Base-by-base conservation (phyloP, 2,329 filamentous ascomycete genomes). In the Calonectria naviculata region DNA sequence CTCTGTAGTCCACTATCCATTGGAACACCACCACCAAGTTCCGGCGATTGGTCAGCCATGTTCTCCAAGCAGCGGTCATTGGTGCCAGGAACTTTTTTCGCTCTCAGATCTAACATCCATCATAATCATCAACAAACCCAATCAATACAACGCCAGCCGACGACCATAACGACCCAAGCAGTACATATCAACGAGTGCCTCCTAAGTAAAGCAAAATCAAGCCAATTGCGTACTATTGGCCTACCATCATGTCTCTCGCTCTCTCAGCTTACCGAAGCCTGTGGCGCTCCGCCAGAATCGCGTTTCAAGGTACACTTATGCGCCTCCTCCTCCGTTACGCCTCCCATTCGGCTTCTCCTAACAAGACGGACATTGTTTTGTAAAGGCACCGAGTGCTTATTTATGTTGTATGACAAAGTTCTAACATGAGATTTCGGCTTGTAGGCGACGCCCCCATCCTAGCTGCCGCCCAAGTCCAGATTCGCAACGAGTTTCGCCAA, bases 211-310 rank as follows among this genome's bases (percentile, higher is more conserved):
- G 26, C 7, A 9, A 31, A 17, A 9, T 38, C 6, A 28, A 28
- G 26, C 42, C 60, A 41, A 21, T 60, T 44, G 26, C 49, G 13
- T 63, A 21, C 15, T 21, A 5, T 44, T 60, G 24, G 29, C 26
- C 19, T 7, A 4, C 68, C 58, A 71, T 36, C 44, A 78, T 78
- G 74, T 68, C 74, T 21, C 91, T 95, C 87, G 93, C 94, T 19
- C 85, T 95, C 67, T 87, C 89, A 80, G 95, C 94, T 42, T 98
- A 98, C 85, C 89, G 95, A 79, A 88, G 93, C 76, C 86, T 98
- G 47, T 87, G 97, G 77, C 95, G 96, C 73, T 93, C 95, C 26
- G 91, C 94, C 38, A 89, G 92, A 74, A 87, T 97, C 74, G 95
- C 95, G 71, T 99, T 99, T 81, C 87, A 93, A 85, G 94, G 95